These are phyloP conservation scores for Chionographis japonica DNA, from an alignment of 106 monocot genomes.

Conservation along the genomic window DNA sequence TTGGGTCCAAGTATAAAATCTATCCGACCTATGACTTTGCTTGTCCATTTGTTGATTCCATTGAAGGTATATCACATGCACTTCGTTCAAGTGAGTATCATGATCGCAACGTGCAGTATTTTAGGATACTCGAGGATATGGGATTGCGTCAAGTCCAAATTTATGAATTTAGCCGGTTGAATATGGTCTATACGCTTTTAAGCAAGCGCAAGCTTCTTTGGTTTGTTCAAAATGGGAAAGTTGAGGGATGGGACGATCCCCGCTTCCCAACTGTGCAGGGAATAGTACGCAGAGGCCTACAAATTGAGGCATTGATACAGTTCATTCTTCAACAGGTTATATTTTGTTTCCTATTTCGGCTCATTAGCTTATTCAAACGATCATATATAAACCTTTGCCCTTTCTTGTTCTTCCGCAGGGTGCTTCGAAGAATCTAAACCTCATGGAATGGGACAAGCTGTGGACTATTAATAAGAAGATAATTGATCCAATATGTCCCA, in stretches of 20 bases:
- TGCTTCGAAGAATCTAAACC: constrained; percentile 93
- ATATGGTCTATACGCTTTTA: constrained; percentile 95
- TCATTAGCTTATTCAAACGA: background rate
- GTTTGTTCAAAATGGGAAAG: constrained; percentile 96
- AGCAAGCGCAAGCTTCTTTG: constrained; percentile 97
- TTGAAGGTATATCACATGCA: constrained; percentile 87
- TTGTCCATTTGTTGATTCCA: constrained; percentile 92
- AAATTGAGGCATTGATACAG: constrained; percentile 90
- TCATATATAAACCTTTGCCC: background rate
- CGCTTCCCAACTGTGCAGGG: constrained; percentile 97
- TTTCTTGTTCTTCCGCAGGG: constrained; percentile 37
- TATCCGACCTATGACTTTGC: constrained; percentile 99
- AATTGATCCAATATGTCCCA: constrained; percentile 90
- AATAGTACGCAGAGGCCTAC: constrained; percentile 87
- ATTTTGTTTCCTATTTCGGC: background rate
- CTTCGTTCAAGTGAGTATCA: constrained; percentile 96
- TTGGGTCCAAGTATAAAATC: constrained; percentile 82
- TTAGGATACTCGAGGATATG: constrained; percentile 80
- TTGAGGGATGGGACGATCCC: constrained; percentile 97
- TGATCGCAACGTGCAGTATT: constrained; percentile 90
- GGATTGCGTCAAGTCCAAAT: constrained; percentile 65
- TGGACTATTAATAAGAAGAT: constrained; percentile 99
- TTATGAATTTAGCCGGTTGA: constrained; percentile 94
- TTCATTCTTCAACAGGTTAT: constrained; percentile 97
- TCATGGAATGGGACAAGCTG: constrained; percentile 99